phyloP scores from a whole-genome alignment of 768 basidiomycete species.

The Leucogyrophana mollusca region DNA sequence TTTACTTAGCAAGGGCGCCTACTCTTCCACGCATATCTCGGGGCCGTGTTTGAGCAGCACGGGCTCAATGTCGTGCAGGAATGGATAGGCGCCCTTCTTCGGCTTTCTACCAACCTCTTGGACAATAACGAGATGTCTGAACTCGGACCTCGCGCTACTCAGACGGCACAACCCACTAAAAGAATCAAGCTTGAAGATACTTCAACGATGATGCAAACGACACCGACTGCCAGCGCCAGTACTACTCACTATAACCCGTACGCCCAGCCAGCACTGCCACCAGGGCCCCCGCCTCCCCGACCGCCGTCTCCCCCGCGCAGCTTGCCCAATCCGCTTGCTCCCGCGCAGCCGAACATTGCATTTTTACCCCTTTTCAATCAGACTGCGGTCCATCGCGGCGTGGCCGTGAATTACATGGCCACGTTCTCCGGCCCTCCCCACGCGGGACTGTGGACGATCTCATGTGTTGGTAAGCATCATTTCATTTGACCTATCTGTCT shows the following conservation, averaged over 20 bases:
- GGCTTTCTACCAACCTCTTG: slow-evolving; percentile 19
- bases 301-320: slow-evolving; percentile 21
- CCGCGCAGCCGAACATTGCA: slow-evolving; percentile 61
- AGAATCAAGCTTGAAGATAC: slow-evolving; percentile 27
- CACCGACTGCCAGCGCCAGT: too few species aligned
- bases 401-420: slow-evolving; percentile 60
- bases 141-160: slow-evolving; percentile 23
- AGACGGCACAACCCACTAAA: slow-evolving; percentile 24
- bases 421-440: slow-evolving; percentile 65
- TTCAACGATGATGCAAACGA: neutral
- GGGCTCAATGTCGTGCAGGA: slow-evolving; percentile 50
- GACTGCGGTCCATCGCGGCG: slow-evolving; percentile 62
- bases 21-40: slow-evolving; percentile 67
- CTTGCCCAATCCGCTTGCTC: slow-evolving; percentile 55
- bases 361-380: slow-evolving; percentile 77
- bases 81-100: slow-evolving; percentile 53
- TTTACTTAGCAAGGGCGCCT: slow-evolving; percentile 49
- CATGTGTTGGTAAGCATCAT: slow-evolving; percentile 66
- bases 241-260: slow-evolving; percentile 30
- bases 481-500: neutral
- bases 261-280: slow-evolving; percentile 24
- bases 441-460: slow-evolving; percentile 63
- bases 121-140: slow-evolving; percentile 12
- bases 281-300: slow-evolving; percentile 36
- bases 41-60: slow-evolving; percentile 56